These are phyloP conservation scores for Wickerhamomyces alni DNA, from an alignment of 805 yeast species.

Conservation along the genomic window DNA sequence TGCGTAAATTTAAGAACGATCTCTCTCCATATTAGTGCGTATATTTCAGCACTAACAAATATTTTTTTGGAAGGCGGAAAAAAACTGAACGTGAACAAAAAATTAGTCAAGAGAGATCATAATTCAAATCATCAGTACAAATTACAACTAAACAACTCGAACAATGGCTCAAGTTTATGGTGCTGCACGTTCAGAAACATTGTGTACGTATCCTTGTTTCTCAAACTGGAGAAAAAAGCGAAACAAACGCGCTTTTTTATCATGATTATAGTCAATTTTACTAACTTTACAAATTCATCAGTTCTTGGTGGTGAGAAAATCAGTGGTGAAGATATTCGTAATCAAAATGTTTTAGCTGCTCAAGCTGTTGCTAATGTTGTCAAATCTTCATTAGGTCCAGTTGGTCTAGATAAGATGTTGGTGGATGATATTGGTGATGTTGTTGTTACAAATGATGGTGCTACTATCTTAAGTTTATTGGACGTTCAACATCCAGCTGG, in stretches of 20 bases:
- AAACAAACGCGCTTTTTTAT: background rate
- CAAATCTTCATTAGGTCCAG: constrained; percentile 95
- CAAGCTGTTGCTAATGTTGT: constrained; percentile 98
- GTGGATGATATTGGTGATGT: constrained; percentile 99
- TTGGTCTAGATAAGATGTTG: constrained; percentile 95
- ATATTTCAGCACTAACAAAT: constrained; percentile 1
- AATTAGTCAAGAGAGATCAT: too few species aligned
- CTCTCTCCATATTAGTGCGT: background rate
- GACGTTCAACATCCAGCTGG: constrained; percentile 99
- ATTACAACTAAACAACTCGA: background rate
- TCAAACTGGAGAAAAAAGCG: background rate
- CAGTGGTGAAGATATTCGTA: constrained; percentile 93
- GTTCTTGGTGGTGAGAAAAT: constrained; percentile 93
- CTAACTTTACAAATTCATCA: constrained; percentile 12
- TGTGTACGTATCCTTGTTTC: constrained; percentile 38
- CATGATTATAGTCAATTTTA: background rate
- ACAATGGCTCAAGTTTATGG: constrained; percentile 60
- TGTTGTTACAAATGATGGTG: constrained; percentile 98
- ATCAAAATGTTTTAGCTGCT: constrained; percentile 95
- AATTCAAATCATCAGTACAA: background rate
- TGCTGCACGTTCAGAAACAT: constrained; percentile 83
- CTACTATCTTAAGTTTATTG: constrained; percentile 82
- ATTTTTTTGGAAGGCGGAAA: background rate
- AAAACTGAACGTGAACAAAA: background rate
- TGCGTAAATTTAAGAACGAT: constrained; percentile 1